Evolutionary conservation across 2,329 filamentous ascomycete species (phyloP), one percentile per base, ranked within the genome.

Genomic region (Stenocarpella maydis): DNA sequence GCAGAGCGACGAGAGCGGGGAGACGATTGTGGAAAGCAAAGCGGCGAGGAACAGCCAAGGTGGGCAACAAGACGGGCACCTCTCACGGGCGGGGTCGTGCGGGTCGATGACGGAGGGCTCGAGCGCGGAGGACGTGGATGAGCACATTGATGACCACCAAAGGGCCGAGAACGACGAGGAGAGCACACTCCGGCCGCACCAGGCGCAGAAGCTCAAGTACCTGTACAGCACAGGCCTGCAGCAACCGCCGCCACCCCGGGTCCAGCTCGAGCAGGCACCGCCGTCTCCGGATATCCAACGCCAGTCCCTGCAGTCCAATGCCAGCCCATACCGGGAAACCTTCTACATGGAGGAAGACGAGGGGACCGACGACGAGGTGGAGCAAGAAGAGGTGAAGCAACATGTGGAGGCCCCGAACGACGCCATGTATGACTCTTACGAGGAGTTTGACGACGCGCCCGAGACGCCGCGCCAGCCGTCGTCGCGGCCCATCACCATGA

Each of bases 341-440:
- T 71, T 71, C 34, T 69, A 69, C 50, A 67, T 68, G 69, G 69
- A 70, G 45, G 69, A 70, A 15, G 69, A 70, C 49, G 69, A 69
- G 50, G 67, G 50, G 1, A 69, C 69, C 10, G 69, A 71, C 31
- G 67, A 69, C 12, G 67, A 69, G 26, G 69, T 67, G 5, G 54
- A 10, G 2, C 41, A n/a, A 24, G 34, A 67, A 10, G 55, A 60
- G 49, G 50, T 26, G 1, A 53, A 52, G 9, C 43, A 58, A n/a
- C 55, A 69, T 15, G 50, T 50, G 12, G 63, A 64, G 14, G 67
- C 52, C 19, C 67, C 28, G 5, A 47, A 47, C 21, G 34, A 69
- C 15, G 4, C 55, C 41, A 55, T 58, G 50, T 71, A 71, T 49
- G 69, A 69, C 55, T 71, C 69, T 3, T 67, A 58, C 37, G 69